Conservation (phyloP, 1,284 basidiomycete species). For the Thelephora terrestris region DNA sequence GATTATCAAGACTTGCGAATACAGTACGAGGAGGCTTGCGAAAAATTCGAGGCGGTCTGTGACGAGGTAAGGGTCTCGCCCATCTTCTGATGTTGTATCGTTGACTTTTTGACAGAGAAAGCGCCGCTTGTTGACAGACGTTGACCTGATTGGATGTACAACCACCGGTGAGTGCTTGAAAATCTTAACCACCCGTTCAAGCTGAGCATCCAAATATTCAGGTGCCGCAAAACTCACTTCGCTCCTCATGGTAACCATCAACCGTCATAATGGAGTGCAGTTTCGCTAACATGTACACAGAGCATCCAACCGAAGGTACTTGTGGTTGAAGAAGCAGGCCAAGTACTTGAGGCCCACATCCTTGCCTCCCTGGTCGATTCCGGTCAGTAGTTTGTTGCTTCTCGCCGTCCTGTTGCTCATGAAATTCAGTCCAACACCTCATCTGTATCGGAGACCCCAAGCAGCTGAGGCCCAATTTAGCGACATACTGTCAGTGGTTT, state of each 20-base stretch:
- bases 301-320: conserved; percentile 17
- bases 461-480: conserved; percentile 58
- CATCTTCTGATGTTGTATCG: background rate
- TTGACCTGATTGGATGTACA: conserved; percentile 56
- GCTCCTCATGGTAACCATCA: conserved; percentile 34
- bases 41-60: conserved; percentile 12
- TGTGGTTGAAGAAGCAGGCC: conserved; percentile 43
- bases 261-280: background rate
- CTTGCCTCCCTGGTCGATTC: conserved; percentile 48
- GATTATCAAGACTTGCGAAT: conserved; percentile 11
- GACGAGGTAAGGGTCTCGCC: conserved; percentile 12
- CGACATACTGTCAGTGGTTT: conserved; percentile 43
- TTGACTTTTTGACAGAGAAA: conserved; percentile 16
- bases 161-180: conserved; percentile 38
- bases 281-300: conserved; percentile 14
- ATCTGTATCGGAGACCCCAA: conserved; percentile 64
- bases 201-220: conserved; percentile 11
- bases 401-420: background rate
- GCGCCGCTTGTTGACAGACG: conserved; percentile 31
- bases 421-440: conserved; percentile 38
- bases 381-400: conserved; percentile 11
- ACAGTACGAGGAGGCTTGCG: conserved; percentile 12
- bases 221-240: conserved; percentile 50
- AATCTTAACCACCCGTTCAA: background rate
- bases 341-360: conserved; percentile 62